These are phyloP conservation scores for Trichophyton mentagrophytes DNA, from an alignment of 2,329 filamentous ascomycete genomes.

Conservation along the genomic window DNA sequence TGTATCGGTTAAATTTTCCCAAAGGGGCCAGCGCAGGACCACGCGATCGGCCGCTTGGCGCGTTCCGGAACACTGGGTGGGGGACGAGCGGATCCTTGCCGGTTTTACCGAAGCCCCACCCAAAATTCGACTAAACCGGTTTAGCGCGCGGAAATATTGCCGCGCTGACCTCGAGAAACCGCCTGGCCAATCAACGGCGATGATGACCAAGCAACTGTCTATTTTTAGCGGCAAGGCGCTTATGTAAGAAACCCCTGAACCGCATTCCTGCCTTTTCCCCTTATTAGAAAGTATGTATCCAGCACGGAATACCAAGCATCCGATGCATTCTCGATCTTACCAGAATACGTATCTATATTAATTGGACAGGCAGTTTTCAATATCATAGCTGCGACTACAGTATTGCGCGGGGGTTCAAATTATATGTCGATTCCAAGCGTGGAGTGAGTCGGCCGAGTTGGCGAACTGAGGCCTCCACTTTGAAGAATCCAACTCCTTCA, in stretches of 20 bases:
- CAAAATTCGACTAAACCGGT: background rate
- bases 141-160: background rate
- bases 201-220: background rate
- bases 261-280: background rate
- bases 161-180: background rate
- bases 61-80: constrained; percentile 1
- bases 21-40: background rate
- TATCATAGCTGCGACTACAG: background rate
- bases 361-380: background rate
- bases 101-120: constrained; percentile 2
- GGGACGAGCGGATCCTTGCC: constrained; percentile 1
- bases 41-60: constrained; percentile 2
- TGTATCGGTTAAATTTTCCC: background rate
- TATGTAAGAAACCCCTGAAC: background rate
- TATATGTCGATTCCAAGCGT: background rate
- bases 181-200: background rate
- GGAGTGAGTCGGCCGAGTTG: background rate
- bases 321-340: no score
- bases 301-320: no score
- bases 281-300: no score
- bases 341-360: background rate
- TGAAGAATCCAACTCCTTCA: no score
- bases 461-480: background rate
- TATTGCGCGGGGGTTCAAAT: background rate
- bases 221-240: background rate